Base-by-base conservation (phyloP, 139 green algal species). In the Chlorella sp. region DNA sequence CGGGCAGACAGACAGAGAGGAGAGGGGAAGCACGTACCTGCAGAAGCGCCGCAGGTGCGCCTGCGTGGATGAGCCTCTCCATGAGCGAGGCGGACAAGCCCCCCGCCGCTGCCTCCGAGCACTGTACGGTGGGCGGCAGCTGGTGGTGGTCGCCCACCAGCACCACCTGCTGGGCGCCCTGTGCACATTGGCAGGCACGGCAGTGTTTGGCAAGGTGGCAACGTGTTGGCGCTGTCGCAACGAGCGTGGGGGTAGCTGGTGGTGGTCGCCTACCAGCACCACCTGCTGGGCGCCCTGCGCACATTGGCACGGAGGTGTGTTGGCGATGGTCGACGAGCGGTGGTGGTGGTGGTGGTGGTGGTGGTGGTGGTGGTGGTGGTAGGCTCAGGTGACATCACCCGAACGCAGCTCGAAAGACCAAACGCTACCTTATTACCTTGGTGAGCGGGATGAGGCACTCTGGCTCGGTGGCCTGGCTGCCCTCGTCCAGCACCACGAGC, bases 181-280 rank as follows among this genome's bases (percentile, higher is more conserved):
- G 55, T 10, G 27, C 4, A 4, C 55, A 64, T 10, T 31, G 4
- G 55, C 24, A 64, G 14, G 27, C 6, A 64, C n/a, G n/a, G n/a
- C n/a, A n/a, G n/a, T n/a, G n/a, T n/a, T n/a, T n/a, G n/a, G n/a
- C n/a, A n/a, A n/a, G n/a, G n/a, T n/a, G n/a, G n/a, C n/a, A n/a
- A n/a, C n/a, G n/a, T n/a, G n/a, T n/a, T n/a, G n/a, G n/a, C n/a
- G n/a, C n/a, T n/a, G n/a, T n/a, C n/a, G n/a, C n/a, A n/a, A n/a
- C n/a, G n/a, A n/a, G n/a, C n/a, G n/a, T n/a, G 91, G 87, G 26
- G 91, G 91, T 69, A 96, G 86, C 79, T 96, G 91, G 79, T 88
- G 83, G 30, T 90, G 90, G 72, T 96, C 91, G 1, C 91, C 91
- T 70, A 96, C 90, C 71, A 95, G 77, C 33, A 93, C 88, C 27